phyloP scores from a whole-genome alignment of 2,329 filamentous ascomycete genomes.

The Ceratocystis huliohia region DNA sequence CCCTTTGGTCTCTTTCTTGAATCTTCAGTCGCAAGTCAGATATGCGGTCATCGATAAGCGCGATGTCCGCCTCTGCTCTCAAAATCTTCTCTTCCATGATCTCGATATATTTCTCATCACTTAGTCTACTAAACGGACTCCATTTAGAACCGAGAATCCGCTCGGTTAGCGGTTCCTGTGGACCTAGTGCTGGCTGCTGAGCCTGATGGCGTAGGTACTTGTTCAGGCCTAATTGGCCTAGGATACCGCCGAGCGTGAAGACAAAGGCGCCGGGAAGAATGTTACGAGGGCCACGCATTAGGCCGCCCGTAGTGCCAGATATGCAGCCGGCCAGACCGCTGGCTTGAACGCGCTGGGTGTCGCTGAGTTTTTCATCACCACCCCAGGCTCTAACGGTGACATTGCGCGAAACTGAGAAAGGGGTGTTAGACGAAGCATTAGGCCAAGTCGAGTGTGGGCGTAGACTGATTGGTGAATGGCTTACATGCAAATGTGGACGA shows the following conservation, averaged over 20 bases:
- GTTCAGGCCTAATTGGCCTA: conserved; percentile 32
- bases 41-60: conserved; percentile 65
- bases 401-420: conserved; percentile 35
- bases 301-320: conserved; percentile 48
- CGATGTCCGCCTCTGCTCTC: conserved; percentile 61
- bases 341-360: conserved; percentile 49
- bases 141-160: conserved; percentile 47
- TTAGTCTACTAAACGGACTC: conserved; percentile 57
- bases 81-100: conserved; percentile 61
- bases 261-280: conserved; percentile 40
- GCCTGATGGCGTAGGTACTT: conserved; percentile 25
- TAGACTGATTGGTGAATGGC: conserved; percentile 24
- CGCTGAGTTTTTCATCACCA: conserved; percentile 40
- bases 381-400: conserved; percentile 38
- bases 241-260: conserved; percentile 34
- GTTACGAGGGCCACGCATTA: conserved; percentile 42
- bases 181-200: conserved; percentile 27
- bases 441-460: neutral
- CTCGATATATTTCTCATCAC: conserved; percentile 58
- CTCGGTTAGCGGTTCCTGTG: conserved; percentile 19
- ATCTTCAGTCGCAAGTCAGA: conserved; percentile 27
- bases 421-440: conserved; percentile 18
- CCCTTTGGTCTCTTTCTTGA: conserved; percentile 10
- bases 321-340: conserved; percentile 60
- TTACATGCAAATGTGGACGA: conserved; percentile 35